Evolutionary conservation across 2,329 filamentous ascomycete genomes (phyloP), one percentile per base, ranked within the genome.

Genomic region (Pestalotiopsis fici): DNA sequence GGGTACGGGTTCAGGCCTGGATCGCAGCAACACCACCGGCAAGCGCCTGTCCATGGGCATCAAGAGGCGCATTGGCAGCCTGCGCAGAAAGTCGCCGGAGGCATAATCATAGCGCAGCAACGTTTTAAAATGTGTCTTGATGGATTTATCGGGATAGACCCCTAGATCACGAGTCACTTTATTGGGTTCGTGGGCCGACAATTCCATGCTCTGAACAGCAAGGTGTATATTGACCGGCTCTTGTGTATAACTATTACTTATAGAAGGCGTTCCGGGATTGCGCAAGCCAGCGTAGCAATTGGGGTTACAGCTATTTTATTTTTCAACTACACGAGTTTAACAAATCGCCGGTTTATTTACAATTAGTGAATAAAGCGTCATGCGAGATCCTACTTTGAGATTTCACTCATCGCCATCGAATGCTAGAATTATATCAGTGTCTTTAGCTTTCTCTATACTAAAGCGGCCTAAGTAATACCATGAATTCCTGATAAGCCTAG

Each of bases 21-120:
- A 50, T 21, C 50, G 54, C 37, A 65, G 54, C 63, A 65, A 59
- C 31, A 57, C 63, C 27, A 54, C 37, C 13, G 64, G 64, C 23
- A 66, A 66, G 39, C 64, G 43, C 2, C 27, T 54, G 18, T 54
- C 28, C 0, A 23, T 39, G 5, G 64, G 64, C 13, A 35, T 66
- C 21, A 66, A 66, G 64, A 21, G 57, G 25, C 64, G 64, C 18
- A 47, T 66, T 28, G 64, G 64, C 4, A 66, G 64, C 54, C 23
- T 66, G 35, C 18, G 64, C 6, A 57, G 64, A n/a, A 66, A 66
- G 39, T 28, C 27, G 15, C 31, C 31, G 12, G 28, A 65, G 25
- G n/a, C n/a, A n/a, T n/a, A n/a, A n/a, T n/a, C n/a, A n/a, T n/a
- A n/a, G n/a, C n/a, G n/a, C n/a, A n/a, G n/a, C n/a, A n/a, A n/a